Evolutionary conservation across 192 early-diverging fungal genomes (phyloP).

Genomic region (Umbelopsis isabellina): DNA sequence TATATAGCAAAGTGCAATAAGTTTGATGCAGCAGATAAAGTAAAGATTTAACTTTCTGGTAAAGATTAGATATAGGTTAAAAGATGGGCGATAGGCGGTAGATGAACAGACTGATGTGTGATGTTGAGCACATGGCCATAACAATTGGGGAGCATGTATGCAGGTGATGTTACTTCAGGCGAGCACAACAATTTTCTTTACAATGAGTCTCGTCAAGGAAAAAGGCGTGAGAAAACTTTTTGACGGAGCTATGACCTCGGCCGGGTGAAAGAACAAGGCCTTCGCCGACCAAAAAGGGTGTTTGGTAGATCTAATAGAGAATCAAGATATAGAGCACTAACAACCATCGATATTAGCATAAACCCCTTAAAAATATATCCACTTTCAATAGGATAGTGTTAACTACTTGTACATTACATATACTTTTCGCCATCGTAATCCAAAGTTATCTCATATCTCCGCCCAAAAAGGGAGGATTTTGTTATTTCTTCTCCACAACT

Average conservation of each 20-base stretch:
- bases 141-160: neutral
- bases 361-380: too few relatives aligned
- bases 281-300: neutral
- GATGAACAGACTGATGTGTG: neutral
- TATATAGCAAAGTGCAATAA: too few relatives aligned
- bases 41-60: too few relatives aligned
- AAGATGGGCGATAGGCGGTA: too few relatives aligned
- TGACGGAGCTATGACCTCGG: neutral
- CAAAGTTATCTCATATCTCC: constrained; percentile 22
- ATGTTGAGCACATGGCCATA: constrained; percentile 3
- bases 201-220: neutral
- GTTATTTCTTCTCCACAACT: constrained; percentile 19
- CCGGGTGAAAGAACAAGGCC: constrained; percentile 13
- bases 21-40: too few relatives aligned
- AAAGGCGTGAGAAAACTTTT: constrained; percentile 23
- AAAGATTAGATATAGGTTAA: too few relatives aligned
- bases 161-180: neutral
- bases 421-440: constrained; percentile 1
- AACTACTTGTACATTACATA: too few relatives aligned
- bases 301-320: neutral
- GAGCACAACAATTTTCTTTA: too few relatives aligned
- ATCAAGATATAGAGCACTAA: neutral
- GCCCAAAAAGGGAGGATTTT: neutral
- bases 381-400: too few relatives aligned
- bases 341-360: too few relatives aligned